A percentile compares a stretch with the other conserved stretches of the same genome.
These are phyloP conservation scores for Penicillium cinerascens DNA, from an alignment of 495 filamentous ascomycete genomes.

Conservation along the genomic window DNA sequence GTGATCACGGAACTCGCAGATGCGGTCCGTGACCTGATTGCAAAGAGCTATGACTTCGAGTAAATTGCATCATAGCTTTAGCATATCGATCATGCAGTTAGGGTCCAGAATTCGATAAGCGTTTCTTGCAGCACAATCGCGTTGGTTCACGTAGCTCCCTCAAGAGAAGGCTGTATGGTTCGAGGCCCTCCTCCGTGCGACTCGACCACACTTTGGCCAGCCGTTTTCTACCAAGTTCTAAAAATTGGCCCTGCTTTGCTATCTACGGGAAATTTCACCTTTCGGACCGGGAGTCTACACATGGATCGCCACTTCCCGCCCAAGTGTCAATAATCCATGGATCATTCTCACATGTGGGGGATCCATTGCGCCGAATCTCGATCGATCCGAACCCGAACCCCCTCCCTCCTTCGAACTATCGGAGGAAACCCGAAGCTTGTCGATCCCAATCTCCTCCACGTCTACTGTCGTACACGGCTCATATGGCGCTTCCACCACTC, in stretches of 20 bases:
- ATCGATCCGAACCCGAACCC: not conserved
- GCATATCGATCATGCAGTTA: not conserved
- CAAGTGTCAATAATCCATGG: not conserved
- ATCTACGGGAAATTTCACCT: not conserved
- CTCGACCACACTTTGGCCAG: not conserved
- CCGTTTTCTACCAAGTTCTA: not conserved
- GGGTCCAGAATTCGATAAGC: not conserved
- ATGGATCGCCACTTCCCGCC: not conserved
- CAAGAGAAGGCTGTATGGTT: not conserved
- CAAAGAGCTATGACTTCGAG: not conserved
- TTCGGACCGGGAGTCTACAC: not conserved
- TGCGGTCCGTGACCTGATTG: conserved; percentile 22
- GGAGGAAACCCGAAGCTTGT: not conserved
- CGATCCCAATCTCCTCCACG: conserved; percentile 5
- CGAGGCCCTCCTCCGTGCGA: not conserved
- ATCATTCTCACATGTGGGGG: not conserved
- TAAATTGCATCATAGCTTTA: not conserved
- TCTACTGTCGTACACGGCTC: conserved; percentile 1
- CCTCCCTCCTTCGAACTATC: not conserved
- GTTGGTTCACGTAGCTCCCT: not conserved
- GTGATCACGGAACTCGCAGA: conserved; percentile 26
- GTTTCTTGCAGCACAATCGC: not conserved
- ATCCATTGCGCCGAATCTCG: not conserved
- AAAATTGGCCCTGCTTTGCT: not conserved
- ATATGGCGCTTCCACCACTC: not conserved